Evolutionary conservation across 2,329 filamentous ascomycete species (phyloP), one percentile per base, ranked within the genome.

Genomic region (Calonectria montana): DNA sequence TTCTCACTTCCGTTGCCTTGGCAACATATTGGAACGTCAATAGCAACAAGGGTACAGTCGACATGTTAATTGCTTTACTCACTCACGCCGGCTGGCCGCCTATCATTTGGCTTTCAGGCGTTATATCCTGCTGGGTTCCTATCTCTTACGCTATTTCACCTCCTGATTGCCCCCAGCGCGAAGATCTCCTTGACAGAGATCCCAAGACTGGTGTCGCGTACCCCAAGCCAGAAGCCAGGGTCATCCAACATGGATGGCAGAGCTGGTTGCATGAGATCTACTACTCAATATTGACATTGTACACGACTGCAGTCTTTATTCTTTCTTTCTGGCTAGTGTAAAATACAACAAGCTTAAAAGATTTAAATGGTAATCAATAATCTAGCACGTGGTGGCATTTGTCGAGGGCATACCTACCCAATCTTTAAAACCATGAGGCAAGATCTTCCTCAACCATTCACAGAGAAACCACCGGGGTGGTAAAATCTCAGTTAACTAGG

Each of bases 111-210:
- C 55, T 61, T n/a, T 39, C 55, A 41, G 25, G 55, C 15, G 55
- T 41, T 16, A 9, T 61, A 4, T 61, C 55, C 6, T 61, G 55
- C 55, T 61, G 55, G 55, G 35, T 16, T 7, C 55, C 55, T 13
- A 61, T 61, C 21, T 39, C 10, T 21, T 61, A 61, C 86, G 86
- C 87, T 12, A 84, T 90, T 67, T 85, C 85, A 71, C 89, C 89
- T 1, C 89, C 89, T 0, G 80, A 75, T 1, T 85, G 88, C 80
- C 87, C 87, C 0, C 85, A 88, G 27, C 83, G 88, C 18, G 85
- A 89, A 74, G 84, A 87, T 3, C 80, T 90, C 10, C 80, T 91
- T 55, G 81, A 83, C 1, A 82, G 87, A 13, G 88, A 90, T 74
- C 76, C 80, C 12, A 85, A 86, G 79, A 87, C 85, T 3, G 82